Evolutionary conservation across 2,329 filamentous ascomycete genomes (phyloP), one percentile per base, ranked within the genome.

Genomic region (Cadophora sp.): DNA sequence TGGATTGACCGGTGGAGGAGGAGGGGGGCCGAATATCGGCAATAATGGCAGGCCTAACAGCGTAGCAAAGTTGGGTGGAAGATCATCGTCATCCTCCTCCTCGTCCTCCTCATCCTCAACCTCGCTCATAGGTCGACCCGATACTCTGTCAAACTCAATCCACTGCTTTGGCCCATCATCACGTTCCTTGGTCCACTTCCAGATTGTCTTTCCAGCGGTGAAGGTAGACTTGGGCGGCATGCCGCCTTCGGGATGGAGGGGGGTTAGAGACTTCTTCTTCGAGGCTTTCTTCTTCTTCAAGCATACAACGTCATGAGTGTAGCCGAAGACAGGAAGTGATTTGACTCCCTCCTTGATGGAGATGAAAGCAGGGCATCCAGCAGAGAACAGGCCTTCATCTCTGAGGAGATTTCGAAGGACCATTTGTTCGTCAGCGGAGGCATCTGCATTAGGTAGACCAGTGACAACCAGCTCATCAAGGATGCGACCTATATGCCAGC

Each of bases 401-500:
- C 58, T 48, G 12, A 73, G 58, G 5, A 72, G n/a, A 24, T 70
- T 67, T 22, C 61, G 62, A 34, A 72, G 66, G 26, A 72, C 22
- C 22, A 43, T 37, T 37, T 69, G 64, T 43, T 71, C 68, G 26
- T 65, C 61, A 1, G 48, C 43, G 3, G 34, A 26, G 22, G 40
- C 61, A n/a, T 62, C 58, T 29, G 67, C 50, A 14, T 62, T 62
- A 14, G 70, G 68, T 24, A 64, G 34, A 27, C 72, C 72, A 43
- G 73, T 72, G 16, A 34, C 27, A 40, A 64, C 62, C 22, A 55
- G 34, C 34, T 64, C 62, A 12, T 74, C 71, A 12, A 71, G 43
- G 16, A 74, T 62, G 22, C 48, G 62, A 27, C 69, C 71, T 16
- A 68, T 19, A 31, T 71, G 68, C 72, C 72, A 74, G 46, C 71